A percentile compares a stretch with the other conserved stretches of the same genome.
phyloP scores from a whole-genome alignment of 2,329 filamentous ascomycete species.

The Penicillium brevicompactum region DNA sequence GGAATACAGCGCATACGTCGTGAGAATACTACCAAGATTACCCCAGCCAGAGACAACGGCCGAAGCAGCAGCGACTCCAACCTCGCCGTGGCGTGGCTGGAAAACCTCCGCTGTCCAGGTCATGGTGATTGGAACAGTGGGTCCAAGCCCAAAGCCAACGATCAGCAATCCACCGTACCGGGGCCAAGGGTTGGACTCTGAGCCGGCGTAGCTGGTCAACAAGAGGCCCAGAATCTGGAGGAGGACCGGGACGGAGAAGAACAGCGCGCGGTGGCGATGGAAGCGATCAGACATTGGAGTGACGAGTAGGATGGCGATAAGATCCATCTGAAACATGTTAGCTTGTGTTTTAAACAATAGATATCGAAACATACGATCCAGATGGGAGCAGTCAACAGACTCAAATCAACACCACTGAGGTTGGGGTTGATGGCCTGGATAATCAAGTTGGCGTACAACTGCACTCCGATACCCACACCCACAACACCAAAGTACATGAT shows the following conservation, averaged over 20 bases:
- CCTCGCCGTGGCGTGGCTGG: conserved; percentile 83
- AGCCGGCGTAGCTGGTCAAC: conserved; percentile 72
- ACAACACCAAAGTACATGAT: conserved; percentile 96
- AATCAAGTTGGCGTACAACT: conserved; percentile 85
- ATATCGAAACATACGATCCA: conserved; percentile 69
- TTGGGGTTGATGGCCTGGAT: conserved; percentile 75
- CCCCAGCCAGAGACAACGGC: conserved; percentile 85
- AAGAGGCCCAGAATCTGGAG: conserved; percentile 83
- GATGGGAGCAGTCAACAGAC: conserved; percentile 83
- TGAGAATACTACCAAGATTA: conserved; percentile 82
- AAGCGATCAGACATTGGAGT: conserved; percentile 87
- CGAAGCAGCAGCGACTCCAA: conserved; percentile 82
- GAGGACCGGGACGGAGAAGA: conserved; percentile 75
- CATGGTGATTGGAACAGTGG: conserved; percentile 92
- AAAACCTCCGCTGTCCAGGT: conserved; percentile 91
- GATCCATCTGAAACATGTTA: conserved; percentile 66
- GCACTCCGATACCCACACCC: conserved; percentile 86
- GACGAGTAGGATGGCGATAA: conserved; percentile 81
- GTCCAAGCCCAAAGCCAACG: conserved; percentile 86
- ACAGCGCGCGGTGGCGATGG: conserved; percentile 74
- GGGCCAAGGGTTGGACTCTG: conserved; percentile 68
- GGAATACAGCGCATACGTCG: conserved; percentile 85
- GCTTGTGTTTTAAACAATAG: not conserved
- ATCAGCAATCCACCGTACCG: conserved; percentile 87
- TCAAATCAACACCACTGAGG: conserved; percentile 74